Conservation (phyloP, 129 eudicot species). For the Centella asiatica region DNA sequence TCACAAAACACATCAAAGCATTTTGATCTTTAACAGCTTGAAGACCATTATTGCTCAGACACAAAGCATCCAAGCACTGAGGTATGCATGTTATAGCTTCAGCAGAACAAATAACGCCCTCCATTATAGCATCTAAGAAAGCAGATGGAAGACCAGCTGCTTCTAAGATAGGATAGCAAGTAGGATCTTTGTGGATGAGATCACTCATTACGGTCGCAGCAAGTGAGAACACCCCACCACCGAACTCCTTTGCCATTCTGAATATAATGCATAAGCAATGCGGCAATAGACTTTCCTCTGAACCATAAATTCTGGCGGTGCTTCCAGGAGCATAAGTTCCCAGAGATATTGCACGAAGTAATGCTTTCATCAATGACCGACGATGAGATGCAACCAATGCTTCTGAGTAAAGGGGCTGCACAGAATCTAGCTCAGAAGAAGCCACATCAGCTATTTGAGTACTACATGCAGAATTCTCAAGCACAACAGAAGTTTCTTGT, state of each 20-base stretch:
- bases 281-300: slow-evolving; percentile 89
- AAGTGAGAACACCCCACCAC: slow-evolving; percentile 96
- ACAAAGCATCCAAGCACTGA: slow-evolving; percentile 95
- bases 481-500: slow-evolving; percentile 30
- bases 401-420: slow-evolving; percentile 85
- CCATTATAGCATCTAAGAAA: slow-evolving; percentile 89
- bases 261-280: slow-evolving; percentile 75
- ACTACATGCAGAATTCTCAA: slow-evolving; percentile 41
- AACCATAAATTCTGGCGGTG: slow-evolving; percentile 77
- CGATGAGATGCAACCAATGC: slow-evolving; percentile 81
- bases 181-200: slow-evolving; percentile 93
- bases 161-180: slow-evolving; percentile 80
- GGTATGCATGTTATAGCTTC: slow-evolving; percentile 98
- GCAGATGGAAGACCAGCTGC: slow-evolving; percentile 94
- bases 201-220: slow-evolving; percentile 97
- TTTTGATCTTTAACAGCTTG: slow-evolving; percentile 87
- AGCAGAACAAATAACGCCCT: slow-evolving; percentile 86
- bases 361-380: slow-evolving; percentile 76
- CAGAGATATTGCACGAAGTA: slow-evolving; percentile 86
- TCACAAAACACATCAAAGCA: slow-evolving; percentile 95
- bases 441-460: slow-evolving; percentile 24
- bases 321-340: slow-evolving; percentile 98
- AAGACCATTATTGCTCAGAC: slow-evolving; percentile 80
- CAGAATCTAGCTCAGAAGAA: slow-evolving; percentile 44
- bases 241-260: slow-evolving; percentile 83